Base-by-base conservation (phyloP, 192 early-diverging fungal species). In the Rhizophagus prolifer region DNA sequence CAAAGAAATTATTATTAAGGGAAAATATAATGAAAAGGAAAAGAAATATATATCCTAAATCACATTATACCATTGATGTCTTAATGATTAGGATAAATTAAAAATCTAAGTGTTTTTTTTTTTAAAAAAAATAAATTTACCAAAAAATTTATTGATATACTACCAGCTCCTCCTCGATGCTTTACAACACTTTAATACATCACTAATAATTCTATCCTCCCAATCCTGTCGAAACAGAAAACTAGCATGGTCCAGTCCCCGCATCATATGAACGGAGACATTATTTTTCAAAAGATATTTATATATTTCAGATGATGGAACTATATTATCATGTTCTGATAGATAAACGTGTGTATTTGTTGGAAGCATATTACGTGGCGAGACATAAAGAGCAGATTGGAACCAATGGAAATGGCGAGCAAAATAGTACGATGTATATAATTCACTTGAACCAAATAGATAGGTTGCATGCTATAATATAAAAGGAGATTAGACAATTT, bases 401-500 rank as follows among this genome's bases (percentile, higher is more conserved):
- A 77, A 79, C 87, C 87, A 88, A 59, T 84, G 82, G 67, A 88
- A 88, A 60, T 85, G 82, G 4, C 87, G 79, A 31, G 83, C 81
- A 54, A 93, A 85, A 60, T 85, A 88, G 72, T 88, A 76, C 0
- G 90, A 86, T n/a, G 90, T 93, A 58, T 88, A 83, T 12, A 90
- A 75, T 72, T 93, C 91, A 19, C 88, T 64, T 47, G 87, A 82
- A 19, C 84, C 91, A 73, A 87, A 87, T 62, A 86, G 88, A 30
- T 83, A 74, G 68, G 91, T 88, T 14, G 90, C 67, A 65, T 88
- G 82, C 81, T 91, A 78, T 9, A 1, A n/a, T 19, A 36, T 38
- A 36, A n/a, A 36, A 10, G 16, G 10, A 8, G 21, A 19, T 36
- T 31, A 66, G 30, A 31, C 4, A 66, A 6, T 34, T 34, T 38